phyloP scores from a whole-genome alignment of 352 stramenopile genomes.

The Elongisporangium anandrum region DNA sequence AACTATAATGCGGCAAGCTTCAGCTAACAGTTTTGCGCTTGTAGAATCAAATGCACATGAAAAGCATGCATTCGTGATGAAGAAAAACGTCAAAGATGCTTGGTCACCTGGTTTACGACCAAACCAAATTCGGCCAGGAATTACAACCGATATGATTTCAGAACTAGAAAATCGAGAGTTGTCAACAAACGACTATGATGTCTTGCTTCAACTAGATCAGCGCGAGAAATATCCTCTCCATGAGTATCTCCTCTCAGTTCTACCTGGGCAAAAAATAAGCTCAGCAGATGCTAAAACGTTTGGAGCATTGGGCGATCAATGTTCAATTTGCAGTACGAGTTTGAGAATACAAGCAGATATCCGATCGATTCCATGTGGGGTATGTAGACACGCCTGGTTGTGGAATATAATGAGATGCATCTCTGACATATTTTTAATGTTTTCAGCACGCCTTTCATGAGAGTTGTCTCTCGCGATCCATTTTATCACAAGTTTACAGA shows the following conservation, averaged over 20 bases:
- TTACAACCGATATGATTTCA: conserved; percentile 38
- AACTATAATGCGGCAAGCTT: too few relatives aligned
- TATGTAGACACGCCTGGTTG: conserved; percentile 23
- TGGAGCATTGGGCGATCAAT: conserved; percentile 27
- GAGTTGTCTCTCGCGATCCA: conserved; percentile 63
- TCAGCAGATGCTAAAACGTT: conserved; percentile 51
- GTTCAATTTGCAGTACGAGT: conserved; percentile 56
- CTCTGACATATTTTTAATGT: conserved; percentile 1
- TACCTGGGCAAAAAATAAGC: conserved; percentile 37
- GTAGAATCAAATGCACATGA: conserved; percentile 51
- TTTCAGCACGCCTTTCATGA: conserved; percentile 73
- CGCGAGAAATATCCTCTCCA: conserved; percentile 57
- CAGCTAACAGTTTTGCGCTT: not conserved
- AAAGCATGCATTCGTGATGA: conserved; percentile 73
- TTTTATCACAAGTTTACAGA: conserved; percentile 53
- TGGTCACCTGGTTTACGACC: conserved; percentile 53
- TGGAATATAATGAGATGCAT: not conserved
- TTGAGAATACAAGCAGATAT: conserved; percentile 56
- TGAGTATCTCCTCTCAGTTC: conserved; percentile 56
- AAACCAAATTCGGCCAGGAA: conserved; percentile 12
- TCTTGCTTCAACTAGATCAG: conserved; percentile 67
- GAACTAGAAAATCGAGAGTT: conserved; percentile 72
- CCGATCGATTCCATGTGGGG: conserved; percentile 44
- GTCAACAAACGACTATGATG: conserved; percentile 82
- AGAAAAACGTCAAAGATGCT: conserved; percentile 47